Conservation (phyloP, 2,329 filamentous ascomycete species). For the Onygenales sp. region DNA sequence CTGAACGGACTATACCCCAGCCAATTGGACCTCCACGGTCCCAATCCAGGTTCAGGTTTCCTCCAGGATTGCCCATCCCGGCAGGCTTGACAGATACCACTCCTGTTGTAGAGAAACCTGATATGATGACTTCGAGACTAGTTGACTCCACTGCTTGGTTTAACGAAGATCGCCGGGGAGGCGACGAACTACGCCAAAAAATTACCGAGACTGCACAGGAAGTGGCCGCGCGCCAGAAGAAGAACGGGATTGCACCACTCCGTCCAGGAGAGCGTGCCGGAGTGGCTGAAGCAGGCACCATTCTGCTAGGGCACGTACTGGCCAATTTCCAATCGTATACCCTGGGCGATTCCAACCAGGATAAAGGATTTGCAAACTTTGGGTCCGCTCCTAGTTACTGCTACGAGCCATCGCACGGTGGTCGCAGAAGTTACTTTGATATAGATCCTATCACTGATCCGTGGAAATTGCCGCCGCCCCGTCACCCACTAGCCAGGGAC, state of each 20-base stretch:
- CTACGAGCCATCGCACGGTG: slow-evolving; percentile 4
- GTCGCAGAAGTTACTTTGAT: slow-evolving; percentile 6
- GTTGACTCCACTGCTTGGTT: slow-evolving; percentile 9
- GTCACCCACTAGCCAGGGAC: background rate
- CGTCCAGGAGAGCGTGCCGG: background rate
- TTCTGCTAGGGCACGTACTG: slow-evolving; percentile 7
- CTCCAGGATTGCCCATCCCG: slow-evolving; percentile 5
- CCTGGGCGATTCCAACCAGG: slow-evolving; percentile 2
- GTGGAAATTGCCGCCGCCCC: background rate
- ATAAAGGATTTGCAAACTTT: slow-evolving; percentile 10
- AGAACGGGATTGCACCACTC: background rate
- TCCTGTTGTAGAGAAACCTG: background rate
- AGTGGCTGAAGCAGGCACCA: slow-evolving; percentile 4
- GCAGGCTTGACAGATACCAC: background rate
- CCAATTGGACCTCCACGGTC: background rate
- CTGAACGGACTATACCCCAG: background rate
- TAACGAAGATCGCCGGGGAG: slow-evolving; percentile 6
- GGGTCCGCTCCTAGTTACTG: slow-evolving; percentile 4
- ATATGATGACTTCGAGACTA: background rate
- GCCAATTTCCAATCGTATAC: slow-evolving; percentile 10
- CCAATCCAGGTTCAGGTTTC: slow-evolving; percentile 2
- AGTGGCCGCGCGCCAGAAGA: background rate
- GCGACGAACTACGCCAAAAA: slow-evolving; percentile 3
- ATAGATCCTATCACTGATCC: background rate
- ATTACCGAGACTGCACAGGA: slow-evolving; percentile 5